Conservation (phyloP, 192 early-diverging fungal species). For the Geranomyces michiganensis region DNA sequence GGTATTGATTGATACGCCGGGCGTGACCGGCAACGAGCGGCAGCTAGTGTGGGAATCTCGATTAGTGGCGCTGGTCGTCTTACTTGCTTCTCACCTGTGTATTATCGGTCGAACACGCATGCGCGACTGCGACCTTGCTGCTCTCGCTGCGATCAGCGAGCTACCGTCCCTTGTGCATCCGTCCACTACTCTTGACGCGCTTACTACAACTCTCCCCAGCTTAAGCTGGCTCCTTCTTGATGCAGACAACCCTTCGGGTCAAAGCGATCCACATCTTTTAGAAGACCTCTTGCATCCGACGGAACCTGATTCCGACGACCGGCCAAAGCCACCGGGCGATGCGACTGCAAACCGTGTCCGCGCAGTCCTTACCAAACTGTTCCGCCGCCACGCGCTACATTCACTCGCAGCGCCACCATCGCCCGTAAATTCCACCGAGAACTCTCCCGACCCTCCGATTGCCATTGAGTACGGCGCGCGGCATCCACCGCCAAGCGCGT, state of each 20-base stretch:
- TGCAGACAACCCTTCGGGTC: slow-evolving; percentile 6
- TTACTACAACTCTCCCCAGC: background rate
- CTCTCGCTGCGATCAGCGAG: background rate
- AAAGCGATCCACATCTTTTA: background rate
- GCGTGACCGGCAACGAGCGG: slow-evolving; percentile 3
- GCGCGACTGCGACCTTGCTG: background rate
- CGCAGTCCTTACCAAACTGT: slow-evolving; percentile 15
- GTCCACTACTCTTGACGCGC: slow-evolving; percentile 12
- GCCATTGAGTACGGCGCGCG: too few species aligned
- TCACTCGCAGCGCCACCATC: slow-evolving; percentile 3
- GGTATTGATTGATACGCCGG: slow-evolving; percentile 11
- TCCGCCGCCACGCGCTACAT: slow-evolving; percentile 1
- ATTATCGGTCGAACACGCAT: slow-evolving; percentile 12
- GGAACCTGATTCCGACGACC: background rate
- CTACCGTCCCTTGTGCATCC: slow-evolving; percentile 13
- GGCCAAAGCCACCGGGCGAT: too few species aligned
- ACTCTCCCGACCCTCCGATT: background rate
- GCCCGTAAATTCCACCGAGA: background rate
- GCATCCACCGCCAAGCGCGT: background rate
- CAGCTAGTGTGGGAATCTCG: background rate
- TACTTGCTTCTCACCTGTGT: slow-evolving; percentile 4
- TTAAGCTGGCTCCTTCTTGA: slow-evolving; percentile 13
- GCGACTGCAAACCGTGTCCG: slow-evolving; percentile 1
- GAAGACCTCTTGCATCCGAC: slow-evolving; percentile 9
- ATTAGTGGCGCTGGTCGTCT: slow-evolving; percentile 2